These are phyloP conservation scores for Crithidia sp. DNA, from an alignment of 208 protist genomes.

Conservation along the genomic window DNA sequence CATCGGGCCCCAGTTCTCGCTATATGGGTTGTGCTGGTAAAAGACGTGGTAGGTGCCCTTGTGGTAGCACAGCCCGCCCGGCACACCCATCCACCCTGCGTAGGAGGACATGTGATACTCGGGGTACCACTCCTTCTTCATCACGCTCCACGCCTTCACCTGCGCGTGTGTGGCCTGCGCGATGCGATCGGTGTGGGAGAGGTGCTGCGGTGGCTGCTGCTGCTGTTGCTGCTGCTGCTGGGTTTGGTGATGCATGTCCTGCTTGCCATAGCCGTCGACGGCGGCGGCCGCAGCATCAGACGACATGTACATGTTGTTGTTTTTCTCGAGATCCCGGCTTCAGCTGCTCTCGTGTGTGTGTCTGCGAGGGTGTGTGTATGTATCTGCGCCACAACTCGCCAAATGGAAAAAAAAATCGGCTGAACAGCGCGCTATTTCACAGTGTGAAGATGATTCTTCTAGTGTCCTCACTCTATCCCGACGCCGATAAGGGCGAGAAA, in stretches of 20 bases:
- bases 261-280: neutral
- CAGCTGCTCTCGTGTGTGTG: neutral
- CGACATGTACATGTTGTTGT: constrained; percentile 4
- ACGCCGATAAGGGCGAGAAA: too few species aligned
- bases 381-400: neutral
- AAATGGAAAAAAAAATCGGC: neutral
- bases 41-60: constrained; percentile 50
- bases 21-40: constrained; percentile 59
- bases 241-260: neutral
- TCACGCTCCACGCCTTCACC: constrained; percentile 14
- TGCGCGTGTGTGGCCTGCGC: constrained; percentile 17
- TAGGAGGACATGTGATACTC: constrained; percentile 46
- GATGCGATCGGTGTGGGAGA: constrained; percentile 26
- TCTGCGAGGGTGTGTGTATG: neutral
- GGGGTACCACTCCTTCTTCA: constrained; percentile 47
- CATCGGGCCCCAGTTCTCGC: constrained; percentile 51
- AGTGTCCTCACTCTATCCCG: too few species aligned
- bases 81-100: constrained; percentile 52
- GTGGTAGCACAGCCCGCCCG: constrained; percentile 45
- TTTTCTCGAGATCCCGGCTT: neutral
- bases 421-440: neutral
- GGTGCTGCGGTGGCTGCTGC: neutral
- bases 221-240: neutral
- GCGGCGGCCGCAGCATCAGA: neutral
- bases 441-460: too few species aligned